These are phyloP conservation scores for Mitragyna speciosa DNA, from an alignment of 257 asterid genomes.

Conservation along the genomic window DNA sequence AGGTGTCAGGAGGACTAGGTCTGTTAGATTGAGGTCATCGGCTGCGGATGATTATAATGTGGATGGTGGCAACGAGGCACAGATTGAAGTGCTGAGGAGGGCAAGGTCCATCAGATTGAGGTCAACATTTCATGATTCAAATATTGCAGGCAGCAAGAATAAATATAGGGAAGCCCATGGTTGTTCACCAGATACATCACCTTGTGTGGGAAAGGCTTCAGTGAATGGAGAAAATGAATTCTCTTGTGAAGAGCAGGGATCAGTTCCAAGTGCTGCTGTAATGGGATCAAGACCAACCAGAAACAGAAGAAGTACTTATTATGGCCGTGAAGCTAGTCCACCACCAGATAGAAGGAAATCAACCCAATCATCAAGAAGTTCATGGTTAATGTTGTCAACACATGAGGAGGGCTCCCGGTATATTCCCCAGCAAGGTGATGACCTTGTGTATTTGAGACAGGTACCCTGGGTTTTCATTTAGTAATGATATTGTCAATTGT, in stretches of 20 bases:
- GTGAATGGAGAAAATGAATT: conserved; percentile 50
- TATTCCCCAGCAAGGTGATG: conserved; percentile 87
- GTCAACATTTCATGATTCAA: conserved; percentile 46
- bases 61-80: conserved; percentile 41
- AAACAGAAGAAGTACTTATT: conserved; percentile 55
- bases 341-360: conserved; percentile 63
- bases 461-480: conserved; percentile 29
- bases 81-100: conserved; percentile 60
- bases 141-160: conserved; percentile 36
- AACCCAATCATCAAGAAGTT: conserved; percentile 60
- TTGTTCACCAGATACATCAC: conserved; percentile 51
- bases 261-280: conserved; percentile 39
- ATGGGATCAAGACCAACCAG: conserved; percentile 68
- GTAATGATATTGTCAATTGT: background rate
- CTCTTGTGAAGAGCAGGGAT: conserved; percentile 54
- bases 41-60: conserved; percentile 32
- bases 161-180: conserved; percentile 39
- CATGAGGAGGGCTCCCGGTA: conserved; percentile 88
- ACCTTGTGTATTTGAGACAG: conserved; percentile 85
- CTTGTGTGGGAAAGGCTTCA: conserved; percentile 45
- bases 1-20: conserved; percentile 39
- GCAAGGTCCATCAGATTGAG: conserved; percentile 68
- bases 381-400: conserved; percentile 78
- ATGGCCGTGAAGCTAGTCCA: conserved; percentile 55
- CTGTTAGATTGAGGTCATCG: conserved; percentile 57